A percentile compares a stretch with the other conserved stretches of the same genome.
These are phyloP conservation scores for Corniculantispora saksenae DNA, from an alignment of 2,329 filamentous ascomycete genomes.

Conservation along the genomic window DNA sequence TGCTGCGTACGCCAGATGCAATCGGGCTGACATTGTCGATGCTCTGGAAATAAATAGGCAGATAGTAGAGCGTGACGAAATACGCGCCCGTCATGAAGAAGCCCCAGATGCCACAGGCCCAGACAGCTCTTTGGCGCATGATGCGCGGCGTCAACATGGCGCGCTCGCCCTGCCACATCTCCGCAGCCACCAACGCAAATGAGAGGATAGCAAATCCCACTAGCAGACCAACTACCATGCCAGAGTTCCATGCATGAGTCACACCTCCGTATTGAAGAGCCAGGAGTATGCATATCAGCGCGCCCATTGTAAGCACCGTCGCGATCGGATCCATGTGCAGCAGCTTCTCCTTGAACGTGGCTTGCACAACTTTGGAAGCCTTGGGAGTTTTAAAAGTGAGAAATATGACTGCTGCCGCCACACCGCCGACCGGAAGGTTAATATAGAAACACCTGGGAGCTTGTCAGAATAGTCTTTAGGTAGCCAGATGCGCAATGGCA, in stretches of 20 bases:
- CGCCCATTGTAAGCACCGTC: conserved; percentile 28
- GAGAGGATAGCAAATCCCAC: conserved; percentile 34
- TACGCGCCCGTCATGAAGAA: conserved; percentile 33
- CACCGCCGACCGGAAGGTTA: conserved; percentile 30
- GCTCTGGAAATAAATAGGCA: conserved; percentile 42
- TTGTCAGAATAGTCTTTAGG: not conserved
- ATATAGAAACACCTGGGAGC: conserved; percentile 25
- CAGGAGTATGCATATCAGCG: conserved; percentile 46
- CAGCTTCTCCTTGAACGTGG: conserved; percentile 38
- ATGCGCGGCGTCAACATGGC: conserved; percentile 40
- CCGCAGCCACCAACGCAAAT: conserved; percentile 33
- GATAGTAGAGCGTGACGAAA: conserved; percentile 37
- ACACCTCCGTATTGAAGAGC: conserved; percentile 47
- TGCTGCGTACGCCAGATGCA: conserved; percentile 37
- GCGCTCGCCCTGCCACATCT: conserved; percentile 38
- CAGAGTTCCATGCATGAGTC: conserved; percentile 37
- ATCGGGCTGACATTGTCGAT: conserved; percentile 36
- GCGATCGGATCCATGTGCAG: conserved; percentile 39
- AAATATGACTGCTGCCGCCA: conserved; percentile 24
- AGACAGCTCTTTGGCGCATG: conserved; percentile 33
- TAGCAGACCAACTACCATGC: conserved; percentile 39
- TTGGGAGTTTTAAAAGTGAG: conserved; percentile 37
- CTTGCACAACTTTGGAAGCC: conserved; percentile 31
- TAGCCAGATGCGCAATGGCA: not conserved
- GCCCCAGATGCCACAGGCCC: conserved; percentile 31